phyloP scores from a whole-genome alignment of 1,284 basidiomycete genomes.

The Coniferiporia sulphurascens region DNA sequence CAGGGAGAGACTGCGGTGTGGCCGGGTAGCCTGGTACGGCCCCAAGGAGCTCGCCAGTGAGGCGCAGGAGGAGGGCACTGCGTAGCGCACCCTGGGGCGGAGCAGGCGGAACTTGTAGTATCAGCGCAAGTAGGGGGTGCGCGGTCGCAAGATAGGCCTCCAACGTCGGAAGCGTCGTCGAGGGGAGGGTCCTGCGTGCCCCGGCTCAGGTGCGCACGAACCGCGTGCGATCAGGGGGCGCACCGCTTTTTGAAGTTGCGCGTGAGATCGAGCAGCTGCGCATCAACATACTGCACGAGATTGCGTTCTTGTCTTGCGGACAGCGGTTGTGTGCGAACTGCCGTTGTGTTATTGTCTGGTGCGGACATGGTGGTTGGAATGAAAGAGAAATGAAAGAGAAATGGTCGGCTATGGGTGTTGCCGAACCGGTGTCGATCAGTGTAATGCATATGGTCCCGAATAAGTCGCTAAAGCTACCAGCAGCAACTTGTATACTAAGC shows the following conservation, averaged over 20 bases:
- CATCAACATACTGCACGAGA: constrained; percentile 58
- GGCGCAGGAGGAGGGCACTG: constrained; percentile 56
- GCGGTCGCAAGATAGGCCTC: constrained; percentile 50
- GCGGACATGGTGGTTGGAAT: background rate
- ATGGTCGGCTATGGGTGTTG: too few species aligned
- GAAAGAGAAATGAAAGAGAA: too few species aligned
- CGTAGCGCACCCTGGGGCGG: constrained; percentile 58
- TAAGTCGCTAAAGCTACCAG: too few species aligned
- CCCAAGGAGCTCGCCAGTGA: constrained; percentile 61
- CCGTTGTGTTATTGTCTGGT: background rate
- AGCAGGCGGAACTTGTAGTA: constrained; percentile 68
- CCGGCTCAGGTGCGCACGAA: background rate
- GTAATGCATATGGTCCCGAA: too few species aligned
- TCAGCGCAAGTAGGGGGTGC: constrained; percentile 50
- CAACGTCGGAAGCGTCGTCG: constrained; percentile 51
- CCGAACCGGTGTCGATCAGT: too few species aligned
- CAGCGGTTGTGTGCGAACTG: constrained; percentile 26
- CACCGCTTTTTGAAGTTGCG: constrained; percentile 70
- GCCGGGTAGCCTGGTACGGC: constrained; percentile 56
- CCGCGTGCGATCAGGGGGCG: constrained; percentile 21
- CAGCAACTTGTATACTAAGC: too few species aligned
- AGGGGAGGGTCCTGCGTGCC: constrained; percentile 44
- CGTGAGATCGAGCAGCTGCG: constrained; percentile 55
- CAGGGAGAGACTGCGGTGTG: constrained; percentile 36
- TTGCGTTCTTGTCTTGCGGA: constrained; percentile 55